phyloP scores from a whole-genome alignment of 2,329 filamentous ascomycete genomes.

The Clonostachys chloroleuca region DNA sequence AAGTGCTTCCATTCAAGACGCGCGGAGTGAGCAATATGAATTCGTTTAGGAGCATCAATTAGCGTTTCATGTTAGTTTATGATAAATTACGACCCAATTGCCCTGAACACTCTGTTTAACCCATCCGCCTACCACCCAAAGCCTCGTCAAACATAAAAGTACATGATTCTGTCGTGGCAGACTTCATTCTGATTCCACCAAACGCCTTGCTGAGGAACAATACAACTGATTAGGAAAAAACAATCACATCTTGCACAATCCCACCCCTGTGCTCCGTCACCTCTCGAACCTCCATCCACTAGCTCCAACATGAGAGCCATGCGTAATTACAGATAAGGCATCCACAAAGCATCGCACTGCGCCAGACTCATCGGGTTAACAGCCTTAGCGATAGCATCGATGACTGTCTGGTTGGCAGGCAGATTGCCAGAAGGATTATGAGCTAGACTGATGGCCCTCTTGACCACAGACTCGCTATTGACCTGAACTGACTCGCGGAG shows the following conservation, averaged over 20 bases:
- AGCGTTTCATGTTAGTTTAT: too few species aligned
- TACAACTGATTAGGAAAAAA: constrained; percentile 1
- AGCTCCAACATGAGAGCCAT: too few species aligned
- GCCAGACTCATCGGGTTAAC: constrained; percentile 89
- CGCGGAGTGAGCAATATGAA: too few species aligned
- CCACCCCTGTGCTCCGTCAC: too few species aligned
- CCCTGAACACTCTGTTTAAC: too few species aligned
- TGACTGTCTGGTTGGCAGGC: constrained; percentile 94
- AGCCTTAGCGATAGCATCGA: constrained; percentile 88
- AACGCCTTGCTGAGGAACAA: constrained; percentile 18
- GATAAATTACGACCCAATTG: too few species aligned
- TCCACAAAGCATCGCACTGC: constrained; percentile 90
- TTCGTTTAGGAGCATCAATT: too few species aligned
- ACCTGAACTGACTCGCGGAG: constrained; percentile 75
- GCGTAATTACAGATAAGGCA: constrained; percentile 75
- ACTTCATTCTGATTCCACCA: not conserved
- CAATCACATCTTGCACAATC: not conserved
- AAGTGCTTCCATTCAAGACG: too few species aligned
- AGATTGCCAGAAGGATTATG: constrained; percentile 74
- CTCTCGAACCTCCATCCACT: too few species aligned
- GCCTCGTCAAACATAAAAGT: too few species aligned
- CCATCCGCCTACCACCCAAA: too few species aligned
- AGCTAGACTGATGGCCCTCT: constrained; percentile 80
- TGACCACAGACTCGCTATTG: constrained; percentile 90
- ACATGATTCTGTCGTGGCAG: constrained; percentile 32